Conservation (phyloP, 768 basidiomycete species). For the Pleurotus cornucopiae region DNA sequence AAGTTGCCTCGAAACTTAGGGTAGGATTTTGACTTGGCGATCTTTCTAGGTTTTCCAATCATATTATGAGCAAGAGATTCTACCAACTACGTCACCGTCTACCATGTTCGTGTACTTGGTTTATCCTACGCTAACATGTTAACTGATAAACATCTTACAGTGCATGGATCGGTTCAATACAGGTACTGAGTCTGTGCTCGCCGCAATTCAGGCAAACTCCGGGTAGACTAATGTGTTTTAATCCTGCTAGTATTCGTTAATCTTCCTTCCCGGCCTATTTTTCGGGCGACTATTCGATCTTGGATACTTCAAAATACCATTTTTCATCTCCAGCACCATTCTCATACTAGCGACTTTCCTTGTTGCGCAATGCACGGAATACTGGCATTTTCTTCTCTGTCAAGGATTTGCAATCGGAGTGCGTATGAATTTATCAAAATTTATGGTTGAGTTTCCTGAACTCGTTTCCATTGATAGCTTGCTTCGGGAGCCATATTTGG, state of each 20-base stretch:
- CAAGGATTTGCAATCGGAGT: slow-evolving; percentile 62
- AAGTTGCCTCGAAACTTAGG: too few relatives aligned
- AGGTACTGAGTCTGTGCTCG: slow-evolving; percentile 10
- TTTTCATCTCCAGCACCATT: slow-evolving; percentile 37
- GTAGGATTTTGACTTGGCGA: background rate
- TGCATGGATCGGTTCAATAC: slow-evolving; percentile 29
- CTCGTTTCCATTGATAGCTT: slow-evolving; percentile 13
- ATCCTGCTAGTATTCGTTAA: slow-evolving; percentile 36
- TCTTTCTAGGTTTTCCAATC: slow-evolving; percentile 49
- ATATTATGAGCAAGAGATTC: slow-evolving; percentile 47
- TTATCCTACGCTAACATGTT: background rate
- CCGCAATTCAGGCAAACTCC: background rate
- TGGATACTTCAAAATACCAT: slow-evolving; percentile 49
- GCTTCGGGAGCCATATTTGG: slow-evolving; percentile 45
- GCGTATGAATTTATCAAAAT: slow-evolving; percentile 14
- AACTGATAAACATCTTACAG: slow-evolving; percentile 12
- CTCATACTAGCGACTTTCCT: slow-evolving; percentile 48
- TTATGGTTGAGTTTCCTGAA: too few relatives aligned
- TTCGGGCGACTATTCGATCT: slow-evolving; percentile 59
- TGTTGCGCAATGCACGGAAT: slow-evolving; percentile 52
- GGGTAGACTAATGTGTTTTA: too few relatives aligned
- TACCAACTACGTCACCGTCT: slow-evolving; percentile 41
- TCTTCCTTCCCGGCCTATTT: slow-evolving; percentile 46
- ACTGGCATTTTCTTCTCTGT: slow-evolving; percentile 64
- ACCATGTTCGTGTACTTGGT: slow-evolving; percentile 36